These are phyloP conservation scores for Leccinellum albellum DNA, from an alignment of 768 basidiomycete genomes.

Conservation along the genomic window DNA sequence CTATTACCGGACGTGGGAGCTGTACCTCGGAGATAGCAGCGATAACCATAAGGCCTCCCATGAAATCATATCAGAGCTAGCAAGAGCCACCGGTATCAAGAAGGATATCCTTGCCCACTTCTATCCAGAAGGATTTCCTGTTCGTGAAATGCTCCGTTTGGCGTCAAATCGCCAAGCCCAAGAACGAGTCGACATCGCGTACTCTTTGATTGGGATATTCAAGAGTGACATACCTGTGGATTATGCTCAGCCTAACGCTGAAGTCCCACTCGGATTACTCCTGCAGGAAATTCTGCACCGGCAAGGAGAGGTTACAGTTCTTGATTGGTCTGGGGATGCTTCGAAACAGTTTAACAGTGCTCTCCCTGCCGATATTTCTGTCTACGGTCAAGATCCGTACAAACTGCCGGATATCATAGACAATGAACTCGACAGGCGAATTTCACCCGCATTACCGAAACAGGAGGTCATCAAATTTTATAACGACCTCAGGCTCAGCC, in stretches of 20 bases:
- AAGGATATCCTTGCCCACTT: neutral
- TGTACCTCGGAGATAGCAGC: neutral
- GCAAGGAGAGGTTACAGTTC: slow-evolving; percentile 10
- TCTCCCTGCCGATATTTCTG: slow-evolving; percentile 13
- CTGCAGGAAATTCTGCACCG: slow-evolving; percentile 14
- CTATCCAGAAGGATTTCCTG: neutral
- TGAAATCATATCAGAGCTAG: neutral
- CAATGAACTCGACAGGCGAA: neutral
- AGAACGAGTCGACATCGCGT: slow-evolving; percentile 8
- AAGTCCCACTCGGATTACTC: slow-evolving; percentile 8
- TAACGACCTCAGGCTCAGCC: neutral
- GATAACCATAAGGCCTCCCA: slow-evolving; percentile 6
- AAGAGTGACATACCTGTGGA: slow-evolving; percentile 10
- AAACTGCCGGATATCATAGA: neutral
- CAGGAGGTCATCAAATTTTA: neutral
- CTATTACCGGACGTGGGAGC: slow-evolving; percentile 3
- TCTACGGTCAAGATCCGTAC: slow-evolving; percentile 5
- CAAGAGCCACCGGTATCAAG: neutral
- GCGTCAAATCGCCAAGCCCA: slow-evolving; percentile 12
- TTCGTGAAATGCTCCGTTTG: slow-evolving; percentile 8
- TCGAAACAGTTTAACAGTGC: slow-evolving; percentile 13
- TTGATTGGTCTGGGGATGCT: slow-evolving; percentile 17
- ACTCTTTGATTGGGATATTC: slow-evolving; percentile 16
- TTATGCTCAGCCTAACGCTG: neutral
- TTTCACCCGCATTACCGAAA: neutral